Percentiles rank a stretch among this genome's conserved stretches.
Conservation (phyloP, 1,284 basidiomycete genomes). For the Grifola frondosa region DNA sequence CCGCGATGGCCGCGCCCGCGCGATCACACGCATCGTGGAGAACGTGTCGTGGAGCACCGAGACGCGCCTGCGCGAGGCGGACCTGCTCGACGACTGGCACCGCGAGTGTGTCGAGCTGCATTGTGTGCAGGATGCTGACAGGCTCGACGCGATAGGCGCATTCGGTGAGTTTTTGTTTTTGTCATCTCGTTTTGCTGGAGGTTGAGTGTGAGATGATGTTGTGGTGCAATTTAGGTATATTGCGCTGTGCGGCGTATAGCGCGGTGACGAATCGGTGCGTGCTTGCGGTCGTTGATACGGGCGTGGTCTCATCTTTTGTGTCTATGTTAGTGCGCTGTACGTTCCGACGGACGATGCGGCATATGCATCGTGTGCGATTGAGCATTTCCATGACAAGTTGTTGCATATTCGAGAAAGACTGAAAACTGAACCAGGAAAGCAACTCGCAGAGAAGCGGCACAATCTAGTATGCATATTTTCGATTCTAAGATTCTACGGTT, state of each 20-base stretch:
- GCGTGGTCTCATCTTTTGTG: not conserved
- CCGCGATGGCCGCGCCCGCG: slow-evolving; percentile 54
- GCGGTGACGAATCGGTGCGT: slow-evolving; percentile 62
- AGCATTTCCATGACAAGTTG: slow-evolving; percentile 89
- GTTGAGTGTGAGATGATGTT: too few species aligned
- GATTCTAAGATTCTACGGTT: not conserved
- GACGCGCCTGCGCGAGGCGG: slow-evolving; percentile 58
- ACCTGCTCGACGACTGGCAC: slow-evolving; percentile 71
- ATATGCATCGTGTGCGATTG: slow-evolving; percentile 60
- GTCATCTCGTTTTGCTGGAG: not conserved
- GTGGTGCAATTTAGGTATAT: slow-evolving; percentile 55
- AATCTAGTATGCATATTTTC: slow-evolving; percentile 51
- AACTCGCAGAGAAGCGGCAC: slow-evolving; percentile 74
- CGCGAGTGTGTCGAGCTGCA: slow-evolving; percentile 77
- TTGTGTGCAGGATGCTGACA: slow-evolving; percentile 91
- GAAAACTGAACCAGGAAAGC: slow-evolving; percentile 72
- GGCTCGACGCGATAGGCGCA: slow-evolving; percentile 89
- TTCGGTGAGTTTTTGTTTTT: slow-evolving; percentile 57
- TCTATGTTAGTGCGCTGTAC: slow-evolving; percentile 61
- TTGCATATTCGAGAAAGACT: slow-evolving; percentile 72
- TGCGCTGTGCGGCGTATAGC: slow-evolving; percentile 86
- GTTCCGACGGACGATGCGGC: slow-evolving; percentile 51
- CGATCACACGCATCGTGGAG: slow-evolving; percentile 66
- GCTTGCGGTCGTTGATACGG: not conserved
- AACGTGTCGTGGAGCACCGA: slow-evolving; percentile 89